Percentiles rank a stretch among this genome's conserved stretches.
phyloP scores from a whole-genome alignment of 2,329 filamentous ascomycete species.

The Epichloe amarillans region DNA sequence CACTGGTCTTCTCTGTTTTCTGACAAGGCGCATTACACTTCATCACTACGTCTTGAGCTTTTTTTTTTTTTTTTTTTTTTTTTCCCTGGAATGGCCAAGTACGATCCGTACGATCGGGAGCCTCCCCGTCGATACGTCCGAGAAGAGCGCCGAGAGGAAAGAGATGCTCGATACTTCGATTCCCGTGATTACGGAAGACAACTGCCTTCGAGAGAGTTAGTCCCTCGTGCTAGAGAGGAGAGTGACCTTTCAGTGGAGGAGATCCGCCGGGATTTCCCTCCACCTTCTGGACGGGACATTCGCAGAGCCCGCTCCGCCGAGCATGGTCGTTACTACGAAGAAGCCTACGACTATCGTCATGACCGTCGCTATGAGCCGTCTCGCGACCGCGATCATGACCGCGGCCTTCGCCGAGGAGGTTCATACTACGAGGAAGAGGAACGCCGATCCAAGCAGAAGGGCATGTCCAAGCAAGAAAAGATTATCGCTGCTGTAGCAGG shows the following conservation, averaged over 20 bases:
- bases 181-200: slow-evolving; percentile 34
- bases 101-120: slow-evolving; percentile 42
- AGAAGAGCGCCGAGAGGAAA: slow-evolving; percentile 38
- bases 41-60: not conserved
- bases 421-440: slow-evolving; percentile 46
- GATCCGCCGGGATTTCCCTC: slow-evolving; percentile 71
- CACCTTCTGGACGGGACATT: slow-evolving; percentile 40
- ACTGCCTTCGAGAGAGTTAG: slow-evolving; percentile 36
- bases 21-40: not conserved
- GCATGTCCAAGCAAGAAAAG: slow-evolving; percentile 49
- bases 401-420: slow-evolving; percentile 32
- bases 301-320: slow-evolving; percentile 54
- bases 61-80: too few relatives aligned
- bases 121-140: slow-evolving; percentile 38
- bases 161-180: slow-evolving; percentile 40
- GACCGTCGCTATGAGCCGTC: slow-evolving; percentile 28
- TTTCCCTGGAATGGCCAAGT: slow-evolving; percentile 27
- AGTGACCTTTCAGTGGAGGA: slow-evolving; percentile 69
- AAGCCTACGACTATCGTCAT: slow-evolving; percentile 31
- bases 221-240: slow-evolving; percentile 52
- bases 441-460: slow-evolving; percentile 29
- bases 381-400: slow-evolving; percentile 20
- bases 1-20: not conserved
- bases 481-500: slow-evolving; percentile 53
- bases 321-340: slow-evolving; percentile 40